phyloP scores from a whole-genome alignment of 352 stramenopile species.

The Globisporangium iwayamae region DNA sequence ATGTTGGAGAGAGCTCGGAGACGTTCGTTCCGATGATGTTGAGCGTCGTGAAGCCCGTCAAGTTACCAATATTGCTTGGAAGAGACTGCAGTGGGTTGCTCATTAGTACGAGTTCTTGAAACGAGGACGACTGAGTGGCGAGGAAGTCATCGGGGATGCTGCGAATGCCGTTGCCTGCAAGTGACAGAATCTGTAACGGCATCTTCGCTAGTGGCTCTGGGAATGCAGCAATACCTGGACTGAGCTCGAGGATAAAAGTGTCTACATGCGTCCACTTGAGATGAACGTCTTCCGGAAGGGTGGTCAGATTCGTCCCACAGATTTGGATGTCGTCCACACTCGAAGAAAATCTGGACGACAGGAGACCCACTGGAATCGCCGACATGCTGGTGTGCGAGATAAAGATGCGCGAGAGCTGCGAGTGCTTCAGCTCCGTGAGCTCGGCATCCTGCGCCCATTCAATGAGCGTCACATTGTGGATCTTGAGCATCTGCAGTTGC shows the following conservation, averaged over 20 bases:
- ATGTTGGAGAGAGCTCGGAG: conserved; percentile 3
- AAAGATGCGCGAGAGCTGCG: conserved; percentile 12
- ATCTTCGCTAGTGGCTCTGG: conserved; percentile 5
- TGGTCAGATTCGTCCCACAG: conserved; percentile 14
- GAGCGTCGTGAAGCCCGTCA: conserved; percentile 6
- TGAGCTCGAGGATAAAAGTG: conserved; percentile 9
- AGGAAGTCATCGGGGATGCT: conserved; percentile 3
- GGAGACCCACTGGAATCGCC: conserved; percentile 10
- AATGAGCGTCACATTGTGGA: conserved; percentile 9
- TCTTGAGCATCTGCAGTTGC: conserved; percentile 8
- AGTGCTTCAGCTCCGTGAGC: conserved; percentile 6
- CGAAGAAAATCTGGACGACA: background rate
- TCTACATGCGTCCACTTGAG: conserved; percentile 5
- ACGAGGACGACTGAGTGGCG: background rate
- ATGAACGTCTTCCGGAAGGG: conserved; percentile 1
- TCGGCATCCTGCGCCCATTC: conserved; percentile 11
- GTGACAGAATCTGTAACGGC: conserved; percentile 6
- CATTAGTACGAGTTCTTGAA: conserved; percentile 1
- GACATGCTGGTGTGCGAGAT: conserved; percentile 9
- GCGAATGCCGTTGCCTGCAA: conserved; percentile 7
- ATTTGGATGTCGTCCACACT: conserved; percentile 7
- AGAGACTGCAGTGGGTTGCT: conserved; percentile 10
- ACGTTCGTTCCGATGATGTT: conserved; percentile 2
- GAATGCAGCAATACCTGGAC: conserved; percentile 2
- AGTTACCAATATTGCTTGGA: background rate